These are phyloP conservation scores for Canna indica DNA, from an alignment of 176 grass and related monocot species.

Conservation along the genomic window DNA sequence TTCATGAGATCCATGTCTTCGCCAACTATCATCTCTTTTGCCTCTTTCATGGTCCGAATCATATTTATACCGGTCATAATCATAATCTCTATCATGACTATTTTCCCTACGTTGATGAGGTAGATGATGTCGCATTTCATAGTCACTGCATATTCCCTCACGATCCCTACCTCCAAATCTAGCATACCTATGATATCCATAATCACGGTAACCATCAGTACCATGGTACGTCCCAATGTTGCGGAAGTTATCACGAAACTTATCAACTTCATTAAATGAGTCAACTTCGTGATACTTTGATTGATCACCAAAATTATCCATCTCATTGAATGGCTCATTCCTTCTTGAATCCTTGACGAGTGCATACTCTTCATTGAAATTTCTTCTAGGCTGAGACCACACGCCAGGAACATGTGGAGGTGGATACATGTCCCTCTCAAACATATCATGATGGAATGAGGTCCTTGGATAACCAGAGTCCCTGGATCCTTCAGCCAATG, in stretches of 20 bases:
- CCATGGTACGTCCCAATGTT: constrained; percentile 48
- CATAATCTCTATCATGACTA: constrained; percentile 60
- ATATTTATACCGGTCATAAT: constrained; percentile 38
- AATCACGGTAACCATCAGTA: constrained; percentile 47
- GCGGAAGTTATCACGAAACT: constrained; percentile 40
- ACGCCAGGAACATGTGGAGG: constrained; percentile 38
- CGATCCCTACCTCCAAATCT: constrained; percentile 67
- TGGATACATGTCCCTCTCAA: constrained; percentile 69
- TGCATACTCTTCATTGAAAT: constrained; percentile 57
- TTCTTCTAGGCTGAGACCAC: constrained; percentile 73
- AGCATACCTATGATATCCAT: constrained; percentile 71
- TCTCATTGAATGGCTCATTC: constrained; percentile 30
- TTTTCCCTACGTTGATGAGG: constrained; percentile 53
- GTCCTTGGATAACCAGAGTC: constrained; percentile 57
- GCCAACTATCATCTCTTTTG: constrained; percentile 57
- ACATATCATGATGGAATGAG: constrained; percentile 37
- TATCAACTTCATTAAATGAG: constrained; percentile 42
- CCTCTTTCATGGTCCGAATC: constrained; percentile 66
- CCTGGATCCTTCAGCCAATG: constrained; percentile 51
- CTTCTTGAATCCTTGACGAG: constrained; percentile 62
- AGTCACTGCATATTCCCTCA: constrained; percentile 38
- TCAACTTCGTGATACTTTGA: constrained; percentile 42
- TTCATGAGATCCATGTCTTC: constrained; percentile 48
- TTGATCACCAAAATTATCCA: constrained; percentile 28
- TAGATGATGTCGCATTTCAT: constrained; percentile 35